Base-by-base conservation (phyloP, 2,329 filamentous ascomycete genomes). In the Epichloe brachyelytri region DNA sequence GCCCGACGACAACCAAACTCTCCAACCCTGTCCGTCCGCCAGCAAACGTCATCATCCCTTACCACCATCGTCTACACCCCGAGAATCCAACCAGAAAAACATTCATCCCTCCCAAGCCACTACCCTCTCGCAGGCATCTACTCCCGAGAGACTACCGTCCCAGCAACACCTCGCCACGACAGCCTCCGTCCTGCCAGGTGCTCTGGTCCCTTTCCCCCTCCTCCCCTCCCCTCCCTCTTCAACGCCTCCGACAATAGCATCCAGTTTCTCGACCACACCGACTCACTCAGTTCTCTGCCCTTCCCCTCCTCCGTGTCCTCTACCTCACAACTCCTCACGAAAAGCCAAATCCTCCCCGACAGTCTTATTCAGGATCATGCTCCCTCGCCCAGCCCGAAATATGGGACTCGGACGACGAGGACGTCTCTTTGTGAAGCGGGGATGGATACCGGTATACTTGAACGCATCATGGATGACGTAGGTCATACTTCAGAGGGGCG, bases 311-410 rank as follows among this genome's bases (percentile, higher is more conserved):
- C 53, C 17, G 44, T 52, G 55, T 49, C n/a, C 54, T 60, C 17
- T 8, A 58, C 62, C 2, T 76, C 74, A 8, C 74, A 80, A 60
- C 64, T 78, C 17, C 59, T 73, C 52, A 71, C 72, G 2, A 71
- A 68, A 56, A 78, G 75, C 54, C 76, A 79, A 61, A 70, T 77
- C 64, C 62, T 80, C 51, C 71, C 77, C 3, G 71, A 74, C 43
- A 73, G 70, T 52, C 61, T 74, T 51, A 20, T 73, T 7, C 56
- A 60, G 33, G 71, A 72, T 34, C 64, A 65, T 30, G 58, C 52
- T 15, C 56, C 38, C 57, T 55, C 22, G 55, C 60, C 39, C 63
- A 63, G 5, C 60, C 60, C 14, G 64, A 63, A 52, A 65, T 70
- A 34, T 68, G 61, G 62, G 68, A 69, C 54, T 70, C 65, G 39